phyloP scores from a whole-genome alignment of 805 yeast genomes.

The Starmera pachycereana region DNA sequence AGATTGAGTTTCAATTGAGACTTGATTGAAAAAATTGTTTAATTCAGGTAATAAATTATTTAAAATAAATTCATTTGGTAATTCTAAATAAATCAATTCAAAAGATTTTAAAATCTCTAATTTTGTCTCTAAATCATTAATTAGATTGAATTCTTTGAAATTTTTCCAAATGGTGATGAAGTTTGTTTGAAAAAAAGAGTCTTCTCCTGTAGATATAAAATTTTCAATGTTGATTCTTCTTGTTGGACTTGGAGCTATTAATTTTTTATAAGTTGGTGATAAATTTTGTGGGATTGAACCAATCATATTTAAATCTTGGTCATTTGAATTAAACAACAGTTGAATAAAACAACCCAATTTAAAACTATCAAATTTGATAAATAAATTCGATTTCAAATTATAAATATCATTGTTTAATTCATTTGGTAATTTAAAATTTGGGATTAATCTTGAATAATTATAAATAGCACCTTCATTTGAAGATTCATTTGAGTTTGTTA shows the following conservation, averaged over 20 bases:
- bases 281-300: constrained; percentile 28
- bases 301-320: constrained; percentile 5
- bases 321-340: constrained; percentile 29
- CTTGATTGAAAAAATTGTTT: constrained; percentile 28
- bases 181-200: constrained; percentile 26
- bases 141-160: constrained; percentile 45
- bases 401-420: constrained; percentile 34
- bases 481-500: constrained; percentile 32
- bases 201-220: constrained; percentile 17
- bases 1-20: constrained; percentile 18
- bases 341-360: constrained; percentile 48
- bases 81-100: constrained; percentile 22
- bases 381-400: constrained; percentile 21
- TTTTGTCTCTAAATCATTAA: constrained; percentile 39
- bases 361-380: constrained; percentile 52
- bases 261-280: constrained; percentile 27
- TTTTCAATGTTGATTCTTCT: constrained; percentile 25
- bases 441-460: constrained; percentile 23
- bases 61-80: constrained; percentile 46
- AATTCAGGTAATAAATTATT: constrained; percentile 65
- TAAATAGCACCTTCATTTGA: constrained; percentile 22
- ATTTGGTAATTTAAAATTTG: constrained; percentile 35
- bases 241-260: constrained; percentile 28
- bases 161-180: constrained; percentile 43
- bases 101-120: constrained; percentile 31